Percentiles rank a stretch among this genome's conserved stretches.
Conservation (phyloP, 768 basidiomycete genomes). For the Collybia sordida region DNA sequence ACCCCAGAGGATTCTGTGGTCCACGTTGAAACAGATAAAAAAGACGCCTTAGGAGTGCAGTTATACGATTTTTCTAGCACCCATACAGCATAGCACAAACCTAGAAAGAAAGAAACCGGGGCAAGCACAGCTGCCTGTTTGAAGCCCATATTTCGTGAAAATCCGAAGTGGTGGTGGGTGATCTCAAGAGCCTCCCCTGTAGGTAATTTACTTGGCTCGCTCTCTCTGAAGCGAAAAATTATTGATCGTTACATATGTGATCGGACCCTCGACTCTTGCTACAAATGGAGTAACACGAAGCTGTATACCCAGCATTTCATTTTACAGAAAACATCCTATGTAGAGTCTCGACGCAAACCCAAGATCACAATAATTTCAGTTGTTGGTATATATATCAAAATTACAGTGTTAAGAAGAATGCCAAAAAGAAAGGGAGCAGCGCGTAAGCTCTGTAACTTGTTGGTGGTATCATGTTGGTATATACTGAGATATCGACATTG, state of each 20-base stretch:
- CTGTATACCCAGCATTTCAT: too few relatives aligned
- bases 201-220: neutral
- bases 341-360: too few relatives aligned
- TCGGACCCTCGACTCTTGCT: too few relatives aligned
- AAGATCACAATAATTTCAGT: neutral
- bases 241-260: too few relatives aligned
- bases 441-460: slow-evolving; percentile 4
- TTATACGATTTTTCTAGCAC: slow-evolving; percentile 5
- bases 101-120: slow-evolving; percentile 88
- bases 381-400: neutral
- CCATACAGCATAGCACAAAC: slow-evolving; percentile 39
- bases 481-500: neutral
- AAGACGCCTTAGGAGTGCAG: slow-evolving; percentile 55
- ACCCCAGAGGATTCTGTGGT: slow-evolving; percentile 81
- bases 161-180: slow-evolving; percentile 3
- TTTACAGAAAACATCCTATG: neutral
- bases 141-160: slow-evolving; percentile 68
- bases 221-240: neutral
- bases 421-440: neutral
- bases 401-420: neutral
- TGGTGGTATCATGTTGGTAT: slow-evolving; percentile 26
- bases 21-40: slow-evolving; percentile 85
- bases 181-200: neutral
- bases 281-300: neutral
- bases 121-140: slow-evolving; percentile 85